These are phyloP conservation scores for Silene vulgaris DNA, from an alignment of 179 eudicot species.

Conservation along the genomic window DNA sequence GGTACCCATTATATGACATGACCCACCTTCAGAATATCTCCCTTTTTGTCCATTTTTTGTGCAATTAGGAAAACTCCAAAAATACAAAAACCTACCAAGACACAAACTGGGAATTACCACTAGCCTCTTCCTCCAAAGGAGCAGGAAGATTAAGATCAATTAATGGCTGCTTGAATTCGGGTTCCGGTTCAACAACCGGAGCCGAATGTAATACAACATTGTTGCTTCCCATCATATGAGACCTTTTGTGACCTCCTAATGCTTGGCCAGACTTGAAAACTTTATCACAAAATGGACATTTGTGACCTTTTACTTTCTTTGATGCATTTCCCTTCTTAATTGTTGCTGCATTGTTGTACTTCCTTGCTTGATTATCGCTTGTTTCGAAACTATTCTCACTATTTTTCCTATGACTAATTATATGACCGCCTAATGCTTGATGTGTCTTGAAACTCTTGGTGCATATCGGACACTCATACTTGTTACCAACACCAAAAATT, in stretches of 20 bases:
- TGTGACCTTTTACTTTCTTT: constrained; percentile 52
- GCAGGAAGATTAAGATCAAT: constrained; percentile 87
- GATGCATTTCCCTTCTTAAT: constrained; percentile 27
- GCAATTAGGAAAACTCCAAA: constrained; percentile 18
- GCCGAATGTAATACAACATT: not conserved
- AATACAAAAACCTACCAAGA: constrained; percentile 47
- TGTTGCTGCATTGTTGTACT: not conserved
- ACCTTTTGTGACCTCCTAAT: constrained; percentile 94
- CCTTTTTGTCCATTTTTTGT: constrained; percentile 10
- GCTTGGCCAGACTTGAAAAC: constrained; percentile 92
- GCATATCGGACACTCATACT: constrained; percentile 56
- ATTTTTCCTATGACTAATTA: constrained; percentile 66
- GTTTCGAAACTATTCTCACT: constrained; percentile 24
- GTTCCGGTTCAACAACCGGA: not conserved
- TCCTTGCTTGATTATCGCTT: not conserved
- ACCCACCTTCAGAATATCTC: constrained; percentile 30
- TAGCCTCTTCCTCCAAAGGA: constrained; percentile 57
- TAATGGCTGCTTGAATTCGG: constrained; percentile 36
- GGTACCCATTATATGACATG: not conserved
- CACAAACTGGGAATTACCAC: constrained; percentile 37
- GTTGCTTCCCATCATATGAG: constrained; percentile 51
- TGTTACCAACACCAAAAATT: not conserved
- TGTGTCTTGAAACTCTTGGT: constrained; percentile 55
- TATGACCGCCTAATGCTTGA: constrained; percentile 87
- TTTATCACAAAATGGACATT: constrained; percentile 75